These are phyloP conservation scores for Pleodorina starrii DNA, from an alignment of 139 green algal species.

Conservation along the genomic window DNA sequence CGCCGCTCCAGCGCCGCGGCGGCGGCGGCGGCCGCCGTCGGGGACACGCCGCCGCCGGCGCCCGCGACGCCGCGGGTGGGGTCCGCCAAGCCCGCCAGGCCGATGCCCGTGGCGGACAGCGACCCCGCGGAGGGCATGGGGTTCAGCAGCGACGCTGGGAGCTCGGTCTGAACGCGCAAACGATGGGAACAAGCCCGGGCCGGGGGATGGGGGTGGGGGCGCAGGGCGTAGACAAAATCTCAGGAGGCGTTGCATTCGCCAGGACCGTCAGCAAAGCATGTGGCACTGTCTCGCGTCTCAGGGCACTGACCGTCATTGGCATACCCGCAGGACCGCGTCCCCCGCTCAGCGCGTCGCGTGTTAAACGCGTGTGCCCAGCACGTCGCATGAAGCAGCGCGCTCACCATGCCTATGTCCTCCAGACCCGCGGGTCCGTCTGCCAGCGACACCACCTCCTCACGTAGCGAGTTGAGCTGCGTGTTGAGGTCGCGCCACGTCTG, in stretches of 20 bases:
- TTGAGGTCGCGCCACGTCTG: conserved; percentile 46
- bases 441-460: conserved; percentile 25
- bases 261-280: too few species aligned
- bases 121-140: not conserved
- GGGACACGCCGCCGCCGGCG: not conserved
- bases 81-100: not conserved
- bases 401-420: not conserved
- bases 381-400: too few species aligned
- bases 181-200: too few species aligned
- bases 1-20: conserved; percentile 29
- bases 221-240: too few species aligned
- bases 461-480: conserved; percentile 33
- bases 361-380: too few species aligned
- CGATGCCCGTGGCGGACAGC: too few species aligned
- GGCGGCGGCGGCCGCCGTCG: not conserved
- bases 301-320: too few species aligned
- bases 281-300: too few species aligned
- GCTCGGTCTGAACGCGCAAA: conserved; percentile 15
- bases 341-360: too few species aligned
- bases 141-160: not conserved
- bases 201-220: too few species aligned
- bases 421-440: not conserved
- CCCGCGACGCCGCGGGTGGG: not conserved
- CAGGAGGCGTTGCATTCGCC: too few species aligned
- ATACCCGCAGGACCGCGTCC: too few species aligned